Conservation (phyloP, 176 grass and related monocot genomes). For the Oryza longistaminata region DNA sequence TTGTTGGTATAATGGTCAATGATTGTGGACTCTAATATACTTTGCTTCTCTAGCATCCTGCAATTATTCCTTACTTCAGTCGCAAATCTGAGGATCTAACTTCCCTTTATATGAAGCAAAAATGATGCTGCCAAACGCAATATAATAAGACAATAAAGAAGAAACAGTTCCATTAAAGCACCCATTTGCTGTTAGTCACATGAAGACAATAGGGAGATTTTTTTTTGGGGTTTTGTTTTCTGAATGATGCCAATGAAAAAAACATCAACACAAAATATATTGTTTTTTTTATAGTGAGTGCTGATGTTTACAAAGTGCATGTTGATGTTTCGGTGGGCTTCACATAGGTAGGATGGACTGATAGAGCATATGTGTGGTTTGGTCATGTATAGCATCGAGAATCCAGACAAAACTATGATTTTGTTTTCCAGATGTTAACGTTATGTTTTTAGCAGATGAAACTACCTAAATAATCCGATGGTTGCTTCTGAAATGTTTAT, state of each 20-base stretch:
- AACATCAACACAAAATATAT: neutral
- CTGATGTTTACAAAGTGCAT: neutral
- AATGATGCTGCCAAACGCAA: neutral
- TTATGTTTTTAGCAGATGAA: conserved; percentile 9
- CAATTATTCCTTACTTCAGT: conserved; percentile 35
- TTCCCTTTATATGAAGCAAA: conserved; percentile 13
- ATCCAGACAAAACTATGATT: neutral
- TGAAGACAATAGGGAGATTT: neutral
- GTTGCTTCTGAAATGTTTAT: neutral
- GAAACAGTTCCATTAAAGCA: neutral
- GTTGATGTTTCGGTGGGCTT: neutral
- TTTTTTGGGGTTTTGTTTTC: neutral
- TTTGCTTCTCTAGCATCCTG: conserved; percentile 16
- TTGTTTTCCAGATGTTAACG: neutral
- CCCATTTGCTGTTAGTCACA: neutral
- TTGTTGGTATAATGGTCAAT: conserved; percentile 5
- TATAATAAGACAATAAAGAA: neutral
- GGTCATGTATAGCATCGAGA: neutral
- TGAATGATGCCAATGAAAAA: neutral
- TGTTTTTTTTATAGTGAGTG: conserved; percentile 13
- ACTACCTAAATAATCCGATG: neutral
- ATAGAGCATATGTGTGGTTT: neutral
- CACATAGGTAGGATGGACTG: neutral
- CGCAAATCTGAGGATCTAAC: conserved; percentile 11
- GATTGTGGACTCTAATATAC: neutral